These are phyloP conservation scores for Cyberlindnera amylophila DNA, from an alignment of 805 yeast species.

Conservation along the genomic window DNA sequence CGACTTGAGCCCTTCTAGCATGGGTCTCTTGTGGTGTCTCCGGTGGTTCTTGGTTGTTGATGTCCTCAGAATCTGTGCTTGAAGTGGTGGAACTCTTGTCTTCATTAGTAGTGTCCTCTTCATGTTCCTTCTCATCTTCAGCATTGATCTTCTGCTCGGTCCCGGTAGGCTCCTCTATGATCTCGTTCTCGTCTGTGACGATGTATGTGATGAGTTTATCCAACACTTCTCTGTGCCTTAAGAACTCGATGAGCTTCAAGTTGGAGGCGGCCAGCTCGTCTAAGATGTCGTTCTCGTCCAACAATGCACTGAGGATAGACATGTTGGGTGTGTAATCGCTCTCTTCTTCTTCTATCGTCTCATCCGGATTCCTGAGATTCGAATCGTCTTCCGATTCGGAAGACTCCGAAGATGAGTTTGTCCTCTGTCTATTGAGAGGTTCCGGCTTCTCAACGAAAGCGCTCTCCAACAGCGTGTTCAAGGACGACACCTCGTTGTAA, in stretches of 20 bases:
- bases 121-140: too few relatives aligned
- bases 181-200: conserved; percentile 29
- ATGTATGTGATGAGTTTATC: conserved; percentile 65
- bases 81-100: conserved; percentile 27
- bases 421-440: conserved; percentile 14
- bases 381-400: conserved; percentile 19
- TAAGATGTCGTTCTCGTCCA: conserved; percentile 72
- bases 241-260: conserved; percentile 69
- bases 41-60: conserved; percentile 25
- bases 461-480: conserved; percentile 42
- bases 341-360: conserved; percentile 32
- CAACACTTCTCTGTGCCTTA: conserved; percentile 75
- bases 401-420: conserved; percentile 16
- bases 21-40: conserved; percentile 37
- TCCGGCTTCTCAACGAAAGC: conserved; percentile 37
- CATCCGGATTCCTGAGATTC: conserved; percentile 21
- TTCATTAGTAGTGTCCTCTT: conserved; percentile 4
- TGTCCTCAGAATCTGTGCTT: conserved; percentile 28
- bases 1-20: conserved; percentile 54
- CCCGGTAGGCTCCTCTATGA: conserved; percentile 8
- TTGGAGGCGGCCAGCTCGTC: conserved; percentile 73
- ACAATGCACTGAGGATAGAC: conserved; percentile 48
- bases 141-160: too few relatives aligned
- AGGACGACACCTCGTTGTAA: conserved; percentile 50
- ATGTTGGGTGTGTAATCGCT: conserved; percentile 39